Conservation (phyloP, 1,139 yeast species). For the Saccharomyces uvarum region DNA sequence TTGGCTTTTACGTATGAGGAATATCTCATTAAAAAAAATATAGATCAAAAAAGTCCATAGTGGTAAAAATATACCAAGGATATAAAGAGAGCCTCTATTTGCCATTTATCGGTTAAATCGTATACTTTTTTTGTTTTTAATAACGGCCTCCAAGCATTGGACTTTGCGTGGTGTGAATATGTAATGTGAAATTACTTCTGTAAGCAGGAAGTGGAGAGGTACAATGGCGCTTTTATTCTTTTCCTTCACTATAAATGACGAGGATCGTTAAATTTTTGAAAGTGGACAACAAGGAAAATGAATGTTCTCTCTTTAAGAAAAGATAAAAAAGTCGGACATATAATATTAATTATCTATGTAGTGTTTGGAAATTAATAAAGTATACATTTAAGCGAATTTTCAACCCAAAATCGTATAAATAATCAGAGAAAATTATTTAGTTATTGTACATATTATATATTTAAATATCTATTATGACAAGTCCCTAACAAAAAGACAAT, state of each 20-base stretch:
- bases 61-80: background rate
- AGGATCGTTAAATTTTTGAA: background rate
- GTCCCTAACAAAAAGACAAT: background rate
- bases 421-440: background rate
- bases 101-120: background rate
- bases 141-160: background rate
- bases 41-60: background rate
- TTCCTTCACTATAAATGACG: background rate
- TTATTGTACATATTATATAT: slow-evolving; percentile 1
- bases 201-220: too few relatives aligned
- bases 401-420: background rate
- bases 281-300: background rate
- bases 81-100: background rate
- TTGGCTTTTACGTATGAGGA: background rate
- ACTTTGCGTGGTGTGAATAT: background rate
- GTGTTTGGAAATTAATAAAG: background rate
- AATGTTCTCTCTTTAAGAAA: background rate
- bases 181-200: background rate
- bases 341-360: too few relatives aligned
- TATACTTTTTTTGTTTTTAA: background rate
- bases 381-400: background rate
- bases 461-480: background rate
- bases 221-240: background rate
- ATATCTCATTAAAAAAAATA: background rate
- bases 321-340: background rate